Percentiles rank a stretch among this genome's conserved stretches.
phyloP scores from a whole-genome alignment of 208 protist species.

The Borovskyia barvae region DNA sequence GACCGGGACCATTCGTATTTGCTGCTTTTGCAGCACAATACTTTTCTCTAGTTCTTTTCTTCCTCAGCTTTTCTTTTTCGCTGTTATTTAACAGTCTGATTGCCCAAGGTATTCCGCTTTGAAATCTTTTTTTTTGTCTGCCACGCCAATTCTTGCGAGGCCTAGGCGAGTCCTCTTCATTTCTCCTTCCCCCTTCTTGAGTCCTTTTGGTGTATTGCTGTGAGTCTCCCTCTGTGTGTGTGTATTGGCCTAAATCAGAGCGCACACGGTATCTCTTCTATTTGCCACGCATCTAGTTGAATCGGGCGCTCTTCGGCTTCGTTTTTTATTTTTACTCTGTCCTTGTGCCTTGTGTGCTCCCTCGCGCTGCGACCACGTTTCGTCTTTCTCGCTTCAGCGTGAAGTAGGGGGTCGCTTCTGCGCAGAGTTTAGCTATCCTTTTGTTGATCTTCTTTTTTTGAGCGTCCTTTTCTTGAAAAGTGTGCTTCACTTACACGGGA shows the following conservation, averaged over 20 bases:
- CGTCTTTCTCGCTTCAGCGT: no score
- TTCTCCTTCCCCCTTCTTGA: not conserved
- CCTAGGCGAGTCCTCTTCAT: not conserved
- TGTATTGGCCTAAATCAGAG: no score
- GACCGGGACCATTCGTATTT: no score
- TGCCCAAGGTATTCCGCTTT: not conserved
- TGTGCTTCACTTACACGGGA: not conserved
- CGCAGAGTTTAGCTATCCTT: no score
- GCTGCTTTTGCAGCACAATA: not conserved
- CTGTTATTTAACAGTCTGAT: not conserved
- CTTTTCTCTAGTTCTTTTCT: not conserved
- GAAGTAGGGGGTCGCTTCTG: no score
- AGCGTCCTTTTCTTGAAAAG: not conserved
- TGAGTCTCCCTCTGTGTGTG: no score
- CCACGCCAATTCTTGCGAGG: not conserved
- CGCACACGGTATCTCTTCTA: no score
- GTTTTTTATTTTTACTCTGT: not conserved
- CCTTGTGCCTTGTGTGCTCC: no score
- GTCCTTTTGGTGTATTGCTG: not conserved
- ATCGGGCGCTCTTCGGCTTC: not conserved
- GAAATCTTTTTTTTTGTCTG: not conserved
- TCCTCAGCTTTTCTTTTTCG: not conserved
- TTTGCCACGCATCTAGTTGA: not conserved
- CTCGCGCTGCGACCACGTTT: no score
- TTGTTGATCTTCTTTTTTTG: slow-evolving; percentile 14